These are phyloP conservation scores for Dioscorea zingiberensis DNA, from an alignment of 106 monocot genomes.

Conservation along the genomic window DNA sequence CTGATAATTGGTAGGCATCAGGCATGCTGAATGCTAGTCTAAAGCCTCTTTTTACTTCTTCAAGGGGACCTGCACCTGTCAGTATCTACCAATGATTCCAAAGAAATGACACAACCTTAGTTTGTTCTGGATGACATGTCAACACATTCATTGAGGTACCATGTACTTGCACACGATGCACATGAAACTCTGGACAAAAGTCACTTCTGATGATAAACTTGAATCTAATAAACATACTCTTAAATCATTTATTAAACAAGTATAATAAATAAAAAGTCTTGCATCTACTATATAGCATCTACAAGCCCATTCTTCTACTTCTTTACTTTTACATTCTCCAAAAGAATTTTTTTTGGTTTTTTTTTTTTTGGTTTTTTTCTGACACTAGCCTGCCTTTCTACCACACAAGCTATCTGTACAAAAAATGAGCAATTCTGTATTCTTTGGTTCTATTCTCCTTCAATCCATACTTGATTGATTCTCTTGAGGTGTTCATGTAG, in stretches of 20 bases:
- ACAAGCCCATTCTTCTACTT: background rate
- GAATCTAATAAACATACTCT: too few species aligned
- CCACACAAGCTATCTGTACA: background rate
- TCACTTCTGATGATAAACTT: too few species aligned
- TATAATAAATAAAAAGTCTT: too few species aligned
- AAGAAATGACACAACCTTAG: background rate
- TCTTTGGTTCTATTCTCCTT: too few species aligned
- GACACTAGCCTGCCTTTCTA: background rate
- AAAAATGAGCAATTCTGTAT: background rate
- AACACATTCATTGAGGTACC: conserved; percentile 9
- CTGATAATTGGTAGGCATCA: too few species aligned
- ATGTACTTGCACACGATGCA: background rate
- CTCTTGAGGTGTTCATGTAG: background rate
- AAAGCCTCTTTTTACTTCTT: background rate
- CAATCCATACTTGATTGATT: too few species aligned
- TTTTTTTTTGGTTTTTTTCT: too few species aligned
- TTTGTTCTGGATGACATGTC: conserved; percentile 12
- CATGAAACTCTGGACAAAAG: conserved; percentile 2
- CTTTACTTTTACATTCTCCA: background rate
- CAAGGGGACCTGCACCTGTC: background rate
- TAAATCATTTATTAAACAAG: too few species aligned
- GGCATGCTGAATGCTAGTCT: too few species aligned
- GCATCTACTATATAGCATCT: conserved; percentile 4
- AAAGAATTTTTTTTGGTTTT: conserved; percentile 2
- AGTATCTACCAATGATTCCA: background rate